phyloP scores from a whole-genome alignment of 495 filamentous ascomycete species.

The Podospora pseudopauciseta region DNA sequence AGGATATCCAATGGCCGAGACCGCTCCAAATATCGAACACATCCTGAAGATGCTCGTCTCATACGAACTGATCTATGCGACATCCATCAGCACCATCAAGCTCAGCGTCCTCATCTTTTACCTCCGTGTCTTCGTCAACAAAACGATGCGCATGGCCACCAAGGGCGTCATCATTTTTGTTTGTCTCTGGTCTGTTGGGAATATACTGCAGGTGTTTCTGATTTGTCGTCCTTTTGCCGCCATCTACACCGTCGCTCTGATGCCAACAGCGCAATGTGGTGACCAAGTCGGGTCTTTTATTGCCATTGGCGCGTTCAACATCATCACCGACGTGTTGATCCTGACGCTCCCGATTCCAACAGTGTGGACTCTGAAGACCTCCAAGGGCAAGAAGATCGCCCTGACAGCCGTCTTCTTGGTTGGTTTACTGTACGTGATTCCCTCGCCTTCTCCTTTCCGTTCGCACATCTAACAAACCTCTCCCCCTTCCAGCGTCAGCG shows the following conservation, averaged over 20 bases:
- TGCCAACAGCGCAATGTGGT: conserved; percentile 10
- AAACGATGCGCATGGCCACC: conserved; percentile 15
- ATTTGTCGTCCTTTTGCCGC: conserved; percentile 26
- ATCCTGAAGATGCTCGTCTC: conserved; percentile 26
- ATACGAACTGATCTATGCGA: conserved; percentile 24
- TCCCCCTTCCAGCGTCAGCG: conserved; percentile 17
- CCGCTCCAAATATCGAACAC: conserved; percentile 15
- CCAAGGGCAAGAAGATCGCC: conserved; percentile 20
- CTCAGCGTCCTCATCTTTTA: conserved; percentile 29
- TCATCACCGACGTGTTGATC: conserved; percentile 28
- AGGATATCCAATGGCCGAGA: conserved; percentile 15
- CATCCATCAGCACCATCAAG: conserved; percentile 24
- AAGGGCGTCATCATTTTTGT: conserved; percentile 20
- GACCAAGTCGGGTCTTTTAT: conserved; percentile 21
- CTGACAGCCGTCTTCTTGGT: conserved; percentile 30
- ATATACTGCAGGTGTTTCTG: conserved; percentile 26
- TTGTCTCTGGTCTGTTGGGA: conserved; percentile 19
- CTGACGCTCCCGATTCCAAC: conserved; percentile 26
- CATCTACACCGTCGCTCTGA: conserved; percentile 8
- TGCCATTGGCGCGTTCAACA: conserved; percentile 30
- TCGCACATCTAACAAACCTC: background rate
- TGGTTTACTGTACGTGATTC: conserved; percentile 22
- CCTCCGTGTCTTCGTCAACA: conserved; percentile 28
- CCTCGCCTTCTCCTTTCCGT: background rate
- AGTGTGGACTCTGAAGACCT: conserved; percentile 26